Evolutionary conservation across 306 rosid species (phyloP), one percentile per base, ranked within the genome.

Genomic region (Quercus cerris): DNA sequence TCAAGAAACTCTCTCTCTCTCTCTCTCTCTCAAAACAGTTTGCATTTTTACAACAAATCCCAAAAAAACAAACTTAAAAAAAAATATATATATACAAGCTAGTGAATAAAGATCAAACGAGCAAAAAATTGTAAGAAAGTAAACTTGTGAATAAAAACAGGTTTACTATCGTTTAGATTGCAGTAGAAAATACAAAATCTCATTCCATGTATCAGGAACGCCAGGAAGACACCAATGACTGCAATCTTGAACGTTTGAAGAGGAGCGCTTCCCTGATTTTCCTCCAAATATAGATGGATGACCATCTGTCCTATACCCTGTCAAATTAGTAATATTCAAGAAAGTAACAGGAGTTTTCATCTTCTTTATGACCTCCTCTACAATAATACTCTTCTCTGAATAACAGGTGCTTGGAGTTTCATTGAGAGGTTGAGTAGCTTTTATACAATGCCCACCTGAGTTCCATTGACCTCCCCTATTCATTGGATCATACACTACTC

Each of bases 181-280:
- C 89, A 95, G 74, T 78, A 88, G 87, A 85, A 86, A 85, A 78
- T 85, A 91, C 86, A 91, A 71, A 46, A 95, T 66, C 58, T 90
- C 92, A 75, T 95, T 95, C 99, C 99, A 90, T 56, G 87, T 61
- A 82, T 93, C 99, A 19, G 98, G 97, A 80, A 95, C 93, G 35
- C 99, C 98, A 27, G 99, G 99, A 84, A 93, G 94, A 75, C 98
- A 95, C 99, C 99, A 93, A 85, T 91, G 99, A 81, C 99, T 95
- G 79, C 99, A 95, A 81, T 95, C 99, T 87, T 93, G 94, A 84
- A 84, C 55, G 11, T 67, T 72, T 12, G 85, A 80, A 11, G 88
- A 69, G 38, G 52, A 63, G 6, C 73, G 58, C 56, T 85, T 87
- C 2, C 76, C 66, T 35, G 74, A 17, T 74, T 81, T 89, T 77